Evolutionary conservation across 1,284 basidiomycete species (phyloP), one percentile per base, ranked within the genome.

Genomic region (Marasmius oreades): DNA sequence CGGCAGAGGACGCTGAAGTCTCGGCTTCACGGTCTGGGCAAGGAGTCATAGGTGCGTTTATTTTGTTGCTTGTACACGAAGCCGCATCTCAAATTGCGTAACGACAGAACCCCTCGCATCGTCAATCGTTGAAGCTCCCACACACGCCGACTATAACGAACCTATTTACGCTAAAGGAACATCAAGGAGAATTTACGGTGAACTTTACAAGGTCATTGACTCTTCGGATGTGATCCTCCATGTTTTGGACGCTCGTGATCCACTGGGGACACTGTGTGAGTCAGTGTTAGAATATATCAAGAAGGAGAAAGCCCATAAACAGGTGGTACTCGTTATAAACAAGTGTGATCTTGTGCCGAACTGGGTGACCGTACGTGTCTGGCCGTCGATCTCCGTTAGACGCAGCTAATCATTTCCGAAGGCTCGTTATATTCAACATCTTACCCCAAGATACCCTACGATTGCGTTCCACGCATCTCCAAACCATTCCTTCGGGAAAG

Each of bases 201-300:
- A 99, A 72, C 77, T 99, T 23, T 99, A 99, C 83, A 99, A 99
- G 73, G 97, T 99, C 63, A 95, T 99, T 67, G 97, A 99, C 72
- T 98, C 95, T 2, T 97, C 93, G 8, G 96, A 99, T 69, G 94
- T 99, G 47, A 85, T 99, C 61, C 83, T 99, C 42, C 97, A 99
- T 71, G 86, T 99, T 48, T 78, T 99, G 61, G 97, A 99, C 73
- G 96, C 95, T 28, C 85, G 96, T 54, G 96, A 99, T 72, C 96
- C 96, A 0, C 72, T 98, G 52, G 97, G 97, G 14, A 98, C 97
- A n/a, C 82, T 97, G 65, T 99, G 97, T 75, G 88, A 95, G 70
- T 95, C 92, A 33, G 93, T 98, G 20, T 84, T 98, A 57, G 93
- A 96, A 63, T 98, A 92, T 68, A 81, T 99, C 65, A 86, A 85